These are phyloP conservation scores for Psilocybe cubensis DNA, from an alignment of 768 basidiomycete species.

Conservation along the genomic window DNA sequence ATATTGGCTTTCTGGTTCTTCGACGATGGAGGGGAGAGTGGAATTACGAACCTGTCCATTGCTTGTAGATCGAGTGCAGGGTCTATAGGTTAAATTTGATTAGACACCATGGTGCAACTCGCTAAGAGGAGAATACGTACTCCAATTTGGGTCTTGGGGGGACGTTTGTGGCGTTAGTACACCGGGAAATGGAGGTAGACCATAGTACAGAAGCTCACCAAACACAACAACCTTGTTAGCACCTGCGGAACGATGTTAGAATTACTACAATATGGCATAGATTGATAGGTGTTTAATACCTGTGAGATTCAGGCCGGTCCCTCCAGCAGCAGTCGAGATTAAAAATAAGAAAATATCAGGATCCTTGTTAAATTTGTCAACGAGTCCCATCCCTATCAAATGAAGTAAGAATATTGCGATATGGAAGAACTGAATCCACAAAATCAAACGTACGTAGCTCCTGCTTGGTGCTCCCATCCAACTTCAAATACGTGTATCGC, in stretches of 20 bases:
- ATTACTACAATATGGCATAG: background rate
- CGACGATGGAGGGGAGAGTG: too few species aligned
- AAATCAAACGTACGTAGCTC: conserved; percentile 55
- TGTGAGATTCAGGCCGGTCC: conserved; percentile 88
- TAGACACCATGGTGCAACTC: background rate
- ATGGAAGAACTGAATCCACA: conserved; percentile 2
- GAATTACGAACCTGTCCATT: conserved; percentile 66
- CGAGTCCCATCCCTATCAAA: conserved; percentile 75
- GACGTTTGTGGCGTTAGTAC: conserved; percentile 14
- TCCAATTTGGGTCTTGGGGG: conserved; percentile 89
- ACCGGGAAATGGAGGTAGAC: background rate
- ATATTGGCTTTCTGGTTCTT: too few species aligned
- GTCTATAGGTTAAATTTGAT: conserved; percentile 47
- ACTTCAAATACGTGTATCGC: conserved; percentile 67
- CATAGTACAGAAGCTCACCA: conserved; percentile 43
- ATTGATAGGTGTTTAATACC: conserved; percentile 27
- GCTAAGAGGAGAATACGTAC: conserved; percentile 46
- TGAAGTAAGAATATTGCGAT: background rate
- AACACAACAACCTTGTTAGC: conserved; percentile 96
- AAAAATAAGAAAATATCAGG: conserved; percentile 78
- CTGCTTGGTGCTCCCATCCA: conserved; percentile 80
- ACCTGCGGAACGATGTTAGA: conserved; percentile 34
- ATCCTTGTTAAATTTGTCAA: conserved; percentile 82
- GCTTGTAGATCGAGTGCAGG: conserved; percentile 95
- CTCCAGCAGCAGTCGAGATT: conserved; percentile 91